phyloP scores from a whole-genome alignment of 192 early-diverging fungal species.

The Hyaloraphidium curvatum region DNA sequence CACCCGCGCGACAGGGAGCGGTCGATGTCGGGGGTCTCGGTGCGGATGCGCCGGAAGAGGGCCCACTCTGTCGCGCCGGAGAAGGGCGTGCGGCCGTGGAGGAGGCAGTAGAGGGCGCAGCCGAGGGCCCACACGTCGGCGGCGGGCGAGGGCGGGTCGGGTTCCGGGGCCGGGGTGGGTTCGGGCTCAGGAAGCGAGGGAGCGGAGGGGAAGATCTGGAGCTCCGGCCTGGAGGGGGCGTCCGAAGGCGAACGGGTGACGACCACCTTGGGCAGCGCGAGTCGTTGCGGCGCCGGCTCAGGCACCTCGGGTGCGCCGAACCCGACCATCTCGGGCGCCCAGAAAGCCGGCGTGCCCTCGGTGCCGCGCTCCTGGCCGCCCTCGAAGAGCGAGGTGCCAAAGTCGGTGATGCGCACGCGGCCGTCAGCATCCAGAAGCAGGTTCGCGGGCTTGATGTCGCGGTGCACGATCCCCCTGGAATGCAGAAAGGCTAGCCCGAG shows the following conservation, averaged over 20 bases:
- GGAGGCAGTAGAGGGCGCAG: conserved; percentile 31
- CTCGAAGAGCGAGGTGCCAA: conserved; percentile 34
- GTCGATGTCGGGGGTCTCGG: too few species aligned
- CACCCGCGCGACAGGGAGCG: too few species aligned
- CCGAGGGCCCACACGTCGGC: conserved; percentile 41
- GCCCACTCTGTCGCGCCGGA: conserved; percentile 22
- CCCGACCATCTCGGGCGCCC: conserved; percentile 26
- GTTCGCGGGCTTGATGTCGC: conserved; percentile 30
- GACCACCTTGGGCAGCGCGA: too few species aligned
- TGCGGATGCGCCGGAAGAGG: too few species aligned
- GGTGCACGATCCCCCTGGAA: conserved; percentile 53
- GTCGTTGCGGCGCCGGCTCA: too few species aligned
- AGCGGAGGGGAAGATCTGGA: too few species aligned
- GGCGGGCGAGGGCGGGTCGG: conserved; percentile 14
- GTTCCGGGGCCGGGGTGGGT: too few species aligned
- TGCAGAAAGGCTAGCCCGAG: conserved; percentile 66
- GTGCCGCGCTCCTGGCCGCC: conserved; percentile 18
- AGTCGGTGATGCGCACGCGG: conserved; percentile 30
- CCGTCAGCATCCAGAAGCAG: conserved; percentile 30
- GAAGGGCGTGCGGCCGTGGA: conserved; percentile 31
- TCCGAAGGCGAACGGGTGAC: background rate
- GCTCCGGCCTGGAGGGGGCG: background rate
- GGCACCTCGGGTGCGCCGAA: too few species aligned
- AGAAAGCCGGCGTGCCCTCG: conserved; percentile 31
- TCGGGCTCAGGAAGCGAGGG: too few species aligned